Evolutionary conservation across 352 stramenopile genomes (phyloP), one percentile per base, ranked within the genome.

Genomic region (Elongisporangium anandrum): DNA sequence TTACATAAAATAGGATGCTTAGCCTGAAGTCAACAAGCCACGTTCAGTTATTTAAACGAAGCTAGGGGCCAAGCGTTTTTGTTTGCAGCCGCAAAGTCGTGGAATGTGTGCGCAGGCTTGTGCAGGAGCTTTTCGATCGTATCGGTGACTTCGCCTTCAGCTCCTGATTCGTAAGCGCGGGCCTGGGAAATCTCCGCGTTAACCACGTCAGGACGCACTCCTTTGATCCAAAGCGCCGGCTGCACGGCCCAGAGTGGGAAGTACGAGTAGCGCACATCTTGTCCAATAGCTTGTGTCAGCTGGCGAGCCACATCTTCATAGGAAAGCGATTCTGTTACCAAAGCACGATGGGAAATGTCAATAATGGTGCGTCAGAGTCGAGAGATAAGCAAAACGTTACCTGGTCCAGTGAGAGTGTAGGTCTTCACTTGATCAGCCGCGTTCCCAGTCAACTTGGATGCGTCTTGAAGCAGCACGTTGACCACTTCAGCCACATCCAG

Each of bases 231-330:
- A 24, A 87, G 71, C 29, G 83, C 74, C 12, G 81, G 79, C 58
- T 91, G 75, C 52, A 93, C 76, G 3, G 81, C 79, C 83, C 83
- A 93, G 21, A 88, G 59, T 3, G 83, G 81, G 34, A 91, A 90
- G 54, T 88, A 63, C 21, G 79, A 88, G 56, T 81, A 89, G 12
- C 55, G 67, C 16, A 92, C 79, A 15, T 60, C 62, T 10, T 86
- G 57, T 0, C 63, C 63, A 23, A 92, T 70, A 2, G 64, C 66
- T 0, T 68, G 13, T 6, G 72, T 86, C 12, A 91, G 56, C n/a
- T 72, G 53, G 16, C 77, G 48, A 4, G 73, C 68, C 29, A 87
- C 64, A 6, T 90, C 63, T 52, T 73, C 41, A 55, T 75, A 91
- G 15, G 73, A 63, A 48, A 93, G 68, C 10, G 83, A 70, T 55